These are phyloP conservation scores for Bruguiera sexangula DNA, from an alignment of 345 rosid species.

Conservation along the genomic window DNA sequence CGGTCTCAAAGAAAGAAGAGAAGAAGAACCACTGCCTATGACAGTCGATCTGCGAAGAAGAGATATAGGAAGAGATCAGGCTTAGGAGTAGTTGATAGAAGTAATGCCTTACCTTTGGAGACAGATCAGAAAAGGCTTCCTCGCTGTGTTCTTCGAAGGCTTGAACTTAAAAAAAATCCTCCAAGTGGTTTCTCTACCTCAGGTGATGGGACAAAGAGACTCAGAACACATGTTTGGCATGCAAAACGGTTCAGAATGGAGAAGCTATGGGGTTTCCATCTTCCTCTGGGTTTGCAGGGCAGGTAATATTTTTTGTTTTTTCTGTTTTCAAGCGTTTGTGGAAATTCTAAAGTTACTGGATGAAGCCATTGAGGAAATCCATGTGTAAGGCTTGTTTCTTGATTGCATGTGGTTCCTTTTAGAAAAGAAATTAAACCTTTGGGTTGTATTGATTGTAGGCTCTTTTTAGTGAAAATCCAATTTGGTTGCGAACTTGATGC, in stretches of 20 bases:
- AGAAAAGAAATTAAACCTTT: too few species aligned
- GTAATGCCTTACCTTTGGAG: constrained; percentile 14
- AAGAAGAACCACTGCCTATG: constrained; percentile 72
- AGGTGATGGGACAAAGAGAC: constrained; percentile 82
- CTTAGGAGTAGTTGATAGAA: constrained; percentile 24
- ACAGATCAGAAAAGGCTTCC: constrained; percentile 30
- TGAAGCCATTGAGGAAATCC: too few species aligned
- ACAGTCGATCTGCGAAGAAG: constrained; percentile 46
- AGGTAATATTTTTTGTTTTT: constrained; percentile 36
- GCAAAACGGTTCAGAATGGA: constrained; percentile 81
- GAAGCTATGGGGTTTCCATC: constrained; percentile 79
- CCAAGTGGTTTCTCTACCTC: constrained; percentile 56
- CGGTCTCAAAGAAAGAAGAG: constrained; percentile 65
- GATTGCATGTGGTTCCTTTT: too few species aligned
- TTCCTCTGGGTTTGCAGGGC: constrained; percentile 89
- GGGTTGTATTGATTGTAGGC: too few species aligned
- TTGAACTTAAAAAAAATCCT: constrained; percentile 59
- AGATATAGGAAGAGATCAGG: constrained; percentile 45
- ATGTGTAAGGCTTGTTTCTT: too few species aligned
- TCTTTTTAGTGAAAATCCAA: too few species aligned
- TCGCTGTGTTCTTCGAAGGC: constrained; percentile 56
- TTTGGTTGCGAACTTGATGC: too few species aligned
- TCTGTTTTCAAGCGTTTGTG: neutral
- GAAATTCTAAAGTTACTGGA: neutral
- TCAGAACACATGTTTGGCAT: constrained; percentile 93